Base-by-base conservation (phyloP, 1,139 yeast genomes). In the Geotrichum histeridarum region DNA sequence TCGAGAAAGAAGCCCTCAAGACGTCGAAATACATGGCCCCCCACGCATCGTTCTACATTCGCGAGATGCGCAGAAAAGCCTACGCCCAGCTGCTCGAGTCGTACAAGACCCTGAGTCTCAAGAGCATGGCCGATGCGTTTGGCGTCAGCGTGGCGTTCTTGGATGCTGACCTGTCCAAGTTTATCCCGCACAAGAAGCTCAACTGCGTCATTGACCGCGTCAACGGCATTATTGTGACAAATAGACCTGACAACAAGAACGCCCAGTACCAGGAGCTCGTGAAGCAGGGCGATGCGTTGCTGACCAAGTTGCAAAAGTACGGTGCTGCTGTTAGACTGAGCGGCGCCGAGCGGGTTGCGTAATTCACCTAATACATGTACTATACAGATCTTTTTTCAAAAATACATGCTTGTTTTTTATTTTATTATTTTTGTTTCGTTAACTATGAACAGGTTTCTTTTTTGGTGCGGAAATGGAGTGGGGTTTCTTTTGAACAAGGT, bases 171-270 rank as follows among this genome's bases (percentile, higher is more conserved):
- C 77, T 94, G 63, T 82, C 96, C 66, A 86, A 84, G 67, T 90
- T 91, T 67, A 90, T 94, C 64, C 96, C 98, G 42, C 91, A 84
- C 70, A 90, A 91, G 68, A 89, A 89, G 70, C 79, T 94, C 68
- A 91, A 90, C 73, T 94, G 99, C 73, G 91, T 94, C 54, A 90
- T 94, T 68, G 99, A 94, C 70, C 81, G 90, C 65, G 99, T 93
- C 54, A 88, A 90, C 69, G 98, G 98, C 17, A 89, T 93, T 59
- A 88, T 94, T 61, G 95, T 89, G 69, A 94, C 99, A 32, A 93
- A 90, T 71, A 80, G 98, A 63, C 96, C 97, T 2, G 99, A 93
- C 70, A 90, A 86, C 72, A 93, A 94, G 73, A 93, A 94, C 68
- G 87, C 88, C 56, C 98, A 93, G 72, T 94, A 91, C 70, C 96